Evolutionary conservation across 192 early-diverging fungal genomes (phyloP), one percentile per base, ranked within the genome.

Genomic region (Backusella sp.): DNA sequence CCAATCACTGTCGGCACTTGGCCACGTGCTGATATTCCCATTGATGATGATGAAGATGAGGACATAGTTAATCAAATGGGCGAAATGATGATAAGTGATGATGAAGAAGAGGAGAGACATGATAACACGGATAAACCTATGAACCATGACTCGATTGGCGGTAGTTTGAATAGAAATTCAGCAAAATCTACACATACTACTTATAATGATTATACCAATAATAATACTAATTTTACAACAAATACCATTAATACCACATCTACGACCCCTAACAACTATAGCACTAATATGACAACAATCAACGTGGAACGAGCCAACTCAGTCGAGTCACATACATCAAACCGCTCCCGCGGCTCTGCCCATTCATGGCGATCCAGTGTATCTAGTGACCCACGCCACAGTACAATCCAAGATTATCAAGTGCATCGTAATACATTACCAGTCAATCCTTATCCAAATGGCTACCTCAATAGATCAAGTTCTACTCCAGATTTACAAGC

Each of bases 11-110:
- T 83, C 19, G 82, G 82, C 28, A 83, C 82, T 7, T 80, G 73
- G 68, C 82, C 82, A n/a, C 76, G 72, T 46, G 76, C 82, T 11
- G 76, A 73, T 32, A 70, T 80, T 12, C 82, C 82, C 34, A 83
- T 83, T 74, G 82, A 83, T 65, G 82, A 83, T 28, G 82, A 83
- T 32, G 82, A 80, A 3, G 82, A 83, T n/a, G 70, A 44, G 42
- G 39, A 75, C 68, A 42, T 62, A 62, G 23, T 62, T 9, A 62
- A 62, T 28, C 56, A 62, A 28, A 28, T 62, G 12, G 56, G 56
- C 14, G 56, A 62, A 28, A 62, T 62, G 26, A 62, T 62, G 56
- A 62, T 62, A 28, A 62, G 56, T 28, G 56, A 62, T 12, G 56
- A 62, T 62, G 56, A 62, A 15, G 56, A 62, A 14, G n/a, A 11